Base-by-base conservation (phyloP, 495 filamentous ascomycete genomes). In the Geoglossum glabrum region DNA sequence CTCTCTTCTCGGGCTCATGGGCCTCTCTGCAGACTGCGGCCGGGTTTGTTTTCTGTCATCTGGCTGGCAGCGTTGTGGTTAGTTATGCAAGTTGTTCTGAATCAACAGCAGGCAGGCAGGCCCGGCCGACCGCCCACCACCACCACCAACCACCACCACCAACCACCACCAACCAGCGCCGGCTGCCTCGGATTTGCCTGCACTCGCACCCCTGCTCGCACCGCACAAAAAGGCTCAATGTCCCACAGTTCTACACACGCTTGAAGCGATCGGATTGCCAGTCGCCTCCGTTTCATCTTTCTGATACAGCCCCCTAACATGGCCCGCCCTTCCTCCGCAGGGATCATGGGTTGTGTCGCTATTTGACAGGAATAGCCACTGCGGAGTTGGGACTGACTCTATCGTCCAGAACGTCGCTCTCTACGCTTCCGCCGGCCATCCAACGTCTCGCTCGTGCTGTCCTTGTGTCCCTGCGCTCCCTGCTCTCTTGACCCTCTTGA, bases 251-350 rank as follows among this genome's bases (percentile, higher is more conserved):
- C 8, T 21, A 28, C 46, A 28, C 8, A 9, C 21, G n/a, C 46
- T 23, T 50, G 46, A 50, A 50, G 46, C 46, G 46, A 50, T 40
- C 36, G 36, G 40, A 21, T 21, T 45, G 40, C 30, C 49, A 28
- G 25, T 52, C 49, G 49, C 49, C 49, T 52, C 15, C 49, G 49
- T 52, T 52, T 52, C 49, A 52, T 52, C 49, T 52, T 52, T 52
- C 49, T 52, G 49, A 52, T 52, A 52, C 49, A 52, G 49, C 23
- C 49, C 49, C 26, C 11, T 45, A 19, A 19, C 49, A 28, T 52
- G n/a, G n/a, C n/a, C n/a, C 23, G 28, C 49, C 49, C 25, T 21
- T 19, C 11, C 17, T 11, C 26, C 3, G 6, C 23, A 27, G 36
- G 36, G 25, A 15, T 31, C 19, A n/a, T 52, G 49, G 25, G 10